A percentile compares a stretch with the other conserved stretches of the same genome.
These are phyloP conservation scores for Nymphaea thermarum DNA, from an alignment of 164 flowering plant genomes.

Conservation along the genomic window DNA sequence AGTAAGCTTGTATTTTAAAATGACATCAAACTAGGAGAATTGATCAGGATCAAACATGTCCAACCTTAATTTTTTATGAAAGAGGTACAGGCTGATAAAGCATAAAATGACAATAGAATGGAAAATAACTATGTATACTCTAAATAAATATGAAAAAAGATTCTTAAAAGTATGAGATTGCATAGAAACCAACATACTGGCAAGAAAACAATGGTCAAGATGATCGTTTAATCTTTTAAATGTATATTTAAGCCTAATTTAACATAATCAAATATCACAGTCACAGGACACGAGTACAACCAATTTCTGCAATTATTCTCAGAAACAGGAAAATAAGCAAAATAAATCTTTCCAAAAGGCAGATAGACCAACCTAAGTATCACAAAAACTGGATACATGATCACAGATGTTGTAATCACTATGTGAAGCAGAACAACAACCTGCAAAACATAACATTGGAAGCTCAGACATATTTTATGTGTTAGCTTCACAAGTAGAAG, in stretches of 20 bases:
- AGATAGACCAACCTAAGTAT: slow-evolving; percentile 18
- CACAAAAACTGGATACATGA: slow-evolving; percentile 20
- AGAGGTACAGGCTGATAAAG: background rate
- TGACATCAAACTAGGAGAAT: background rate
- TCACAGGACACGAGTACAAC: too few relatives aligned
- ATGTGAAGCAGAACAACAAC: slow-evolving; percentile 17
- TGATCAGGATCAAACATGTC: background rate
- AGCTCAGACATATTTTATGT: background rate
- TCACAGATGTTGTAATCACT: slow-evolving; percentile 12
- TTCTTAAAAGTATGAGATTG: background rate
- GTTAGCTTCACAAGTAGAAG: background rate
- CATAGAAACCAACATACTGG: background rate
- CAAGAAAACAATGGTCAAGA: too few relatives aligned
- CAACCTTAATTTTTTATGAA: background rate
- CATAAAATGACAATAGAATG: too few relatives aligned
- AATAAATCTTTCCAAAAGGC: too few relatives aligned
- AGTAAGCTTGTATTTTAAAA: background rate
- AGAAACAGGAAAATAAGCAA: too few relatives aligned
- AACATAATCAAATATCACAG: too few relatives aligned
- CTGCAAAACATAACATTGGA: slow-evolving; percentile 9
- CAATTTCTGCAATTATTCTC: too few relatives aligned
- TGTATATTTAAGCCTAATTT: too few relatives aligned
- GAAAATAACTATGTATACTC: background rate
- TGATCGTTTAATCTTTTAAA: too few relatives aligned
- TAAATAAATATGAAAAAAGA: background rate